phyloP scores from a whole-genome alignment of 306 rosid genomes.

The Oemleria cerasiformis region DNA sequence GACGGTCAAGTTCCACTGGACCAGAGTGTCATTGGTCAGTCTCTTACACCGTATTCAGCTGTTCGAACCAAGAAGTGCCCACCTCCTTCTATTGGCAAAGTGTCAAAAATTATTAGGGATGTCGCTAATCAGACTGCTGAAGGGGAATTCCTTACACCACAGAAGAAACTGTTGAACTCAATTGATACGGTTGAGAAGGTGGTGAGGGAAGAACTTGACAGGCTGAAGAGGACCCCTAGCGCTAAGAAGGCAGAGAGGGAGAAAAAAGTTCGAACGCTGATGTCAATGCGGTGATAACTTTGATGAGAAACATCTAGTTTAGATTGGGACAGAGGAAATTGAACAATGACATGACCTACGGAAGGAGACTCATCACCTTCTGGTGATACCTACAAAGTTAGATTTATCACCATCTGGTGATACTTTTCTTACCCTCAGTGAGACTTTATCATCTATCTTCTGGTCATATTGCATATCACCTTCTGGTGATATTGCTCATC shows the following conservation, averaged over 20 bases:
- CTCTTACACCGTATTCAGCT: slow-evolving; percentile 17
- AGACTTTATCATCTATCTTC: background rate
- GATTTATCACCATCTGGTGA: background rate
- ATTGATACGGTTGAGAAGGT: slow-evolving; percentile 65
- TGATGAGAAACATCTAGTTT: background rate
- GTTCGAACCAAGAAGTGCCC: slow-evolving; percentile 14
- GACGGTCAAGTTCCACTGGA: slow-evolving; percentile 29
- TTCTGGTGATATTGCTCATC: slow-evolving; percentile 1
- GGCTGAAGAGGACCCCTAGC: slow-evolving; percentile 53
- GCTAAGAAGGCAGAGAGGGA: slow-evolving; percentile 80
- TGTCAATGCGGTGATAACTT: slow-evolving; percentile 76
- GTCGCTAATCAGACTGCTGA: slow-evolving; percentile 31
- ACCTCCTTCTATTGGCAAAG: slow-evolving; percentile 31
- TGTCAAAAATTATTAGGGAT: slow-evolving; percentile 44
- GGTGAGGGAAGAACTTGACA: slow-evolving; percentile 59
- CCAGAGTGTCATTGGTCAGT: slow-evolving; percentile 9
- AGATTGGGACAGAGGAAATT: background rate
- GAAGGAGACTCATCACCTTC: background rate
- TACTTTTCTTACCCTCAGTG: background rate
- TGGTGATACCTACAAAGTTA: slow-evolving; percentile 1
- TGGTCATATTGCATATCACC: background rate
- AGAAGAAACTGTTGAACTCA: slow-evolving; percentile 67
- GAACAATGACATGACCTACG: background rate
- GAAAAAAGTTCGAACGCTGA: slow-evolving; percentile 55
- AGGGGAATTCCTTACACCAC: slow-evolving; percentile 54